Evolutionary conservation across 805 yeast genomes (phyloP), one percentile per base, ranked within the genome.

Genomic region (Starmerella bombi): DNA sequence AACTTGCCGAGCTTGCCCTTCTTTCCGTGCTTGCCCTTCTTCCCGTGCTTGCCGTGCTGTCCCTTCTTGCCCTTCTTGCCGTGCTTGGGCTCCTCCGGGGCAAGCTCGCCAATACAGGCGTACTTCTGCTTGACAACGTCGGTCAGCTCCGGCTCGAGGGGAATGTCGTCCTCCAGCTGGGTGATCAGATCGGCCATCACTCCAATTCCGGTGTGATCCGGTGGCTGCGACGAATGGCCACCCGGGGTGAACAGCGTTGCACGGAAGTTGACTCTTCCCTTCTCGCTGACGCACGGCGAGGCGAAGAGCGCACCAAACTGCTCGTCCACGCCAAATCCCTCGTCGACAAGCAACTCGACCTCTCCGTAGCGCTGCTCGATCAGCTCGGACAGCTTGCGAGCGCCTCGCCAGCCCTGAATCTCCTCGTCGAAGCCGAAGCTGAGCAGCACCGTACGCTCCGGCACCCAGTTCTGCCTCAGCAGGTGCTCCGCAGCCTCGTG

Each of bases 361-460:
- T 77, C 68, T 9, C 94, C 94, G 52, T 72, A 77, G 43, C 66
- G 66, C 27, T 71, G 64, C 30, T 62, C 58, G 19, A 83, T 52
- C 46, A 60, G 62, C 33, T 65, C 50, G 12, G 70, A 66, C 18
- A 82, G 60, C 28, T 59, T 42, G 1, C 55, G 49, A 12, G 93
- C 93, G 41, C 88, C 86, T n/a, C 64, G 58, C 23, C 44, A 44
- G 6, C 88, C 86, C 29, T 70, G 64, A 35, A 69, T 67, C 55
- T 80, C 93, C 59, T 80, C 93, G 54, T 80, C 93, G 50, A 73
- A 77, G 2, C 91, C 91, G 52, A 75, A 71, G 0, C 78, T 73
- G 3, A 75, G 56, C 7, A 80, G 45, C 15, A 79, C 57, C 1
- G 80, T 66, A 58, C 88, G 69, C 44, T 65, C 57, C 9, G 83